Evolutionary conservation across 139 green algal genomes (phyloP), one percentile per base, ranked within the genome.

Genomic region (Chlorella sp.): DNA sequence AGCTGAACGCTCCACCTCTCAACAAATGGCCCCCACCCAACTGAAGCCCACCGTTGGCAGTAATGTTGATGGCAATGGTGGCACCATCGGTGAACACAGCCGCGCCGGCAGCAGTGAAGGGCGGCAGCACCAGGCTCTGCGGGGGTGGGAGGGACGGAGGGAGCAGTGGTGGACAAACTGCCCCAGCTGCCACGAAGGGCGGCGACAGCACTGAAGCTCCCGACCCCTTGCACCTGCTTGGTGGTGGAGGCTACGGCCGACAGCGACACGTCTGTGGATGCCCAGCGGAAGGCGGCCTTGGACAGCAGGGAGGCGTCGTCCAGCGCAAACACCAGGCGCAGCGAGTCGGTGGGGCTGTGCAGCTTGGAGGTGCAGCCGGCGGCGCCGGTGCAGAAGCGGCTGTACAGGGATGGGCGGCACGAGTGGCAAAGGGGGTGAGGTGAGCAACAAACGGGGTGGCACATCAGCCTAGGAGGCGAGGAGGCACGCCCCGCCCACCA

Each of bases 361-460:
- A 24, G 54, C 76, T 81, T 81, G 76, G 20, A 58, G 34, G 54
- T 24, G 54, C 51, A 72, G 34, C 76, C 76, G 34, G 34, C 34
- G 54, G 38, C 34, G 34, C 76, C 73, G 32, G 73, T 48, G 73
- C 73, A 80, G 73, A 80, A 80, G 73, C 73, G 73, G 65, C 65
- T 73, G 65, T 13, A 43, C n/a, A n/a, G n/a, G n/a, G n/a, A n/a
- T n/a, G n/a, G n/a, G n/a, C n/a, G n/a, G n/a, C n/a, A n/a, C n/a
- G n/a, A n/a, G n/a, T n/a, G n/a, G n/a, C n/a, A n/a, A n/a, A n/a
- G n/a, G n/a, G n/a, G n/a, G n/a, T n/a, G n/a, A n/a, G n/a, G n/a
- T n/a, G n/a, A n/a, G n/a, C n/a, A n/a, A n/a, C n/a, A n/a, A n/a
- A n/a, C n/a, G n/a, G n/a, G n/a, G n/a, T 54, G 46, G 46, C 8